Base-by-base conservation (phyloP, 345 rosid genomes). In the Gossypium rotundifolium region DNA sequence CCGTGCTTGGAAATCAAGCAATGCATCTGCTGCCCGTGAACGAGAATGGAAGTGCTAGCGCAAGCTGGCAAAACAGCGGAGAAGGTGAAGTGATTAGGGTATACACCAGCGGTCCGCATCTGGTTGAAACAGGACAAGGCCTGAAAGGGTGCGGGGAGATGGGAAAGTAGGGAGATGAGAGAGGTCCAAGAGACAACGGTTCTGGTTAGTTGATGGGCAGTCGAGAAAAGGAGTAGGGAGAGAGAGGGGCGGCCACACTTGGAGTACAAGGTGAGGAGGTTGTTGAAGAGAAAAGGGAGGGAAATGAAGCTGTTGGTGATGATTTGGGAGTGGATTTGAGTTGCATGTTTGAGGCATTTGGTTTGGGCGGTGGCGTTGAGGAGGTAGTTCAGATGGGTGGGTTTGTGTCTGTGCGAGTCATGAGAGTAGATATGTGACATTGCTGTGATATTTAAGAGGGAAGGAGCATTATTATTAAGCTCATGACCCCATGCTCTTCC, bases 171-270 rank as follows among this genome's bases (percentile, higher is more conserved):
- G 74, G 85, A 59, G 76, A 85, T 74, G 66, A 83, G 70, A 1
- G 86, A 77, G 44, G 88, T 83, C 83, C 83, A 84, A 16, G 83
- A 60, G 75, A 86, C 71, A 23, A 83, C 76, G 40, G 77, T 78
- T 65, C 64, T 79, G 64, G 80, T 55, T 72, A 22, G 46, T 13
- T 59, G 40, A 0, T 60, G 74, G 76, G 82, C 51, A 0, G 67
- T 33, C 6, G 86, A 76, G 80, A 85, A 83, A 44, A 85, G 74
- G 64, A 65, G 78, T 57, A 78, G 74, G 74, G 80, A 71, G n/a
- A 8, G 74, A 74, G 57, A 63, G 27, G 71, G 54, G 7, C 55
- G 80, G 27, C 81, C 83, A 27, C 85, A 79, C 29, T 65, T 67
- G 76, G 84, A 48, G 65, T 82, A 82, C 18, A 55, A 46, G 78